These are phyloP conservation scores for Aspergillus carbonarius DNA, from an alignment of 2,329 filamentous ascomycete genomes.

Conservation along the genomic window DNA sequence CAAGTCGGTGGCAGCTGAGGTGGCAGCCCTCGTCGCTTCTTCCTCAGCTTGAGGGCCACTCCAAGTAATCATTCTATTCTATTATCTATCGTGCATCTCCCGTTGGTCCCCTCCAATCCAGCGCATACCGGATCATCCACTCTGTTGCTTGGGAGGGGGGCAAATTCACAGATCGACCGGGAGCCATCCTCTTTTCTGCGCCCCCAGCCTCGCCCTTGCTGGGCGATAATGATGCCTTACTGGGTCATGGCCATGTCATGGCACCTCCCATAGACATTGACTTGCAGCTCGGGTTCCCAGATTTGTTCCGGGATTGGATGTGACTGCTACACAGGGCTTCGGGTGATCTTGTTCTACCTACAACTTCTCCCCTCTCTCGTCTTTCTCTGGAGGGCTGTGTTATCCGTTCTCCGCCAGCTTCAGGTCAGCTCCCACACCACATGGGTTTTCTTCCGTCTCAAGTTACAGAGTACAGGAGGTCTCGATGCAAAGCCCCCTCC, in stretches of 20 bases:
- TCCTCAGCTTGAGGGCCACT: not conserved
- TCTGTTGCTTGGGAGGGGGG: not conserved
- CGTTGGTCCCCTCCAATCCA: slow-evolving; percentile 7
- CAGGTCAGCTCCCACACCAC: not conserved
- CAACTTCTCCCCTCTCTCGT: not conserved
- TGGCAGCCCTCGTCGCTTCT: slow-evolving; percentile 6
- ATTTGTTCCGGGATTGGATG: not conserved
- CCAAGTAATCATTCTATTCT: not conserved
- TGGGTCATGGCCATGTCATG: not conserved
- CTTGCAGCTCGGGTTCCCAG: not conserved
- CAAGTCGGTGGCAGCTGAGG: slow-evolving; percentile 1
- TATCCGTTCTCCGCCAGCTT: not conserved
- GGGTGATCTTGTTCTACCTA: not conserved
- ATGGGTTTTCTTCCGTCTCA: not conserved
- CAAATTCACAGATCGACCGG: not conserved
- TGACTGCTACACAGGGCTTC: not conserved
- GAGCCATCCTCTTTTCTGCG: not conserved
- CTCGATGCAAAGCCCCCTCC: not conserved
- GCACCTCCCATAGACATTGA: not conserved
- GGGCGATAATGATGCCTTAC: not conserved
- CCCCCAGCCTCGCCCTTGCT: slow-evolving; percentile 3
- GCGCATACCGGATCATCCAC: not conserved
- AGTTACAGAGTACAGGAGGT: not conserved
- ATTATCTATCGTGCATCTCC: not conserved
- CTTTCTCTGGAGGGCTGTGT: not conserved